Conservation (phyloP, 306 rosid genomes). For the Vigna unguiculata region DNA sequence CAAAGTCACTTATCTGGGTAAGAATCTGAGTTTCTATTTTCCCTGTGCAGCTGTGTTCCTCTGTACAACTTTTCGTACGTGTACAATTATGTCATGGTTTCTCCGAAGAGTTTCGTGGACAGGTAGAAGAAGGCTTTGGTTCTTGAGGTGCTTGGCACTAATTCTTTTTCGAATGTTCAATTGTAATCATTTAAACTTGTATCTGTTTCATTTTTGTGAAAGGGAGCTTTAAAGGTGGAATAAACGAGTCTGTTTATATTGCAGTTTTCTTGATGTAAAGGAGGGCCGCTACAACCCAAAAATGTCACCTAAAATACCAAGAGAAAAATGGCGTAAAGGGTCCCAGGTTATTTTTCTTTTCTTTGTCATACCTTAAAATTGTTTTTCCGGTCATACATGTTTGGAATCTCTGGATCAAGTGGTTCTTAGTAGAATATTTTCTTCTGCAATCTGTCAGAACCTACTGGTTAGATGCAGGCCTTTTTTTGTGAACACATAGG, state of each 20-base stretch:
- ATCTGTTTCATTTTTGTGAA: constrained; percentile 30
- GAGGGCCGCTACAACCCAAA: constrained; percentile 93
- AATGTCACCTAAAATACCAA: constrained; percentile 88
- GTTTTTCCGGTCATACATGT: constrained; percentile 15
- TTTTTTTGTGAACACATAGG: background rate
- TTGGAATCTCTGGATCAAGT: constrained; percentile 16
- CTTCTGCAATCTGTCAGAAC: constrained; percentile 8
- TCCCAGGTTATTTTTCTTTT: constrained; percentile 75
- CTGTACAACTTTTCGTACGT: constrained; percentile 86
- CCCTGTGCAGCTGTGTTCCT: constrained; percentile 89
- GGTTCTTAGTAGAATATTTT: constrained; percentile 4
- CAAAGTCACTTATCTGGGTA: constrained; percentile 28
- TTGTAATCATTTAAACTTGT: constrained; percentile 21
- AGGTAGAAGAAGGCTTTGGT: constrained; percentile 77
- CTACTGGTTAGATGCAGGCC: constrained; percentile 15
- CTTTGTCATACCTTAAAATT: background rate
- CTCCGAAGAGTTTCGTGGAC: constrained; percentile 94
- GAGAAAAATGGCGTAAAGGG: constrained; percentile 95
- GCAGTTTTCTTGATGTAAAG: constrained; percentile 92
- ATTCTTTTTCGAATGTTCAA: constrained; percentile 48
- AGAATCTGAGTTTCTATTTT: constrained; percentile 48
- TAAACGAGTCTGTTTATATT: constrained; percentile 41
- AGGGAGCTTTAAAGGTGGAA: constrained; percentile 20
- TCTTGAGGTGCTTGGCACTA: constrained; percentile 66
- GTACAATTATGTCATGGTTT: constrained; percentile 83